Percentiles rank a stretch among this genome's conserved stretches.
Evolutionary conservation across 176 grass and related monocot genomes (phyloP).

Genomic region (Carex scoparia): DNA sequence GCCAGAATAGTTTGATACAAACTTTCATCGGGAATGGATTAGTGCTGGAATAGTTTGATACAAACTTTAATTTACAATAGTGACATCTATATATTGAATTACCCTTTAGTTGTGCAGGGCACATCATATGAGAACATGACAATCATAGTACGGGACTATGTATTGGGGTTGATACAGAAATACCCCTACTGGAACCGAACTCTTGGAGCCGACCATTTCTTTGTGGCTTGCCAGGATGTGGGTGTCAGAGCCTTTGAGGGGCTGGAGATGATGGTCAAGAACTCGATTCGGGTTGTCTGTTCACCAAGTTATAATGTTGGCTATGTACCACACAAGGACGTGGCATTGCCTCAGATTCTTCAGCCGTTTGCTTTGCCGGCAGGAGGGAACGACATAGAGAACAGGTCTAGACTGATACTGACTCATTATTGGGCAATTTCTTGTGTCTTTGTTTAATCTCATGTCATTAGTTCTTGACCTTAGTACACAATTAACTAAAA

Average conservation of each 20-base stretch:
- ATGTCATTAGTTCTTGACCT: neutral
- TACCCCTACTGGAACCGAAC: slow-evolving; percentile 97
- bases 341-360: slow-evolving; percentile 89
- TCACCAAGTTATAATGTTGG: slow-evolving; percentile 85
- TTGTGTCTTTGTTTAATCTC: neutral
- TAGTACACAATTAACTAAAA: neutral
- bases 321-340: slow-evolving; percentile 79
- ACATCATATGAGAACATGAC: slow-evolving; percentile 96
- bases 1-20: neutral
- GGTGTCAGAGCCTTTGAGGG: slow-evolving; percentile 96
- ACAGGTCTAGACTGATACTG: slow-evolving; percentile 50
- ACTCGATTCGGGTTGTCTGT: slow-evolving; percentile 91
- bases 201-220: slow-evolving; percentile 78
- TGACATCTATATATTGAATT: slow-evolving; percentile 19
- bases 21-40: neutral
- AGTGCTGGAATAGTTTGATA: neutral
- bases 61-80: neutral
- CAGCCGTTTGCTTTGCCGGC: slow-evolving; percentile 89
- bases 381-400: slow-evolving; percentile 89
- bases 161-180: slow-evolving; percentile 76
- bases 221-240: slow-evolving; percentile 95
- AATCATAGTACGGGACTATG: slow-evolving; percentile 69
- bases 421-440: neutral
- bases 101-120: slow-evolving; percentile 57
- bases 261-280: slow-evolving; percentile 64